Evolutionary conservation across 345 rosid genomes (phyloP).

Genomic region (Moricandia arvensis): DNA sequence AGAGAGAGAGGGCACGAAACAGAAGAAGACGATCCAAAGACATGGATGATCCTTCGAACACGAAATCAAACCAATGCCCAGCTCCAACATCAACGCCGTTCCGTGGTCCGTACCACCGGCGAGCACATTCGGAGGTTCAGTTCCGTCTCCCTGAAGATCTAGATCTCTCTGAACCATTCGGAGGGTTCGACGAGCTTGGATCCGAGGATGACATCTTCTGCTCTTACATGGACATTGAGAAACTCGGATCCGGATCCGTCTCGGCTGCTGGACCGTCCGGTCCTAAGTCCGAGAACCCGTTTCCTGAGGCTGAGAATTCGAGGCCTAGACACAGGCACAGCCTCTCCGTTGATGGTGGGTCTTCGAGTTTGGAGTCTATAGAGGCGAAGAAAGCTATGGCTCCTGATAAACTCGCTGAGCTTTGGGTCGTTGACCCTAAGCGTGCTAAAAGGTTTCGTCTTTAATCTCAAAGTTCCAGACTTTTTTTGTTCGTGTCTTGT

Average conservation of each 20-base stretch:
- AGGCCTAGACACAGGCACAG: slow-evolving; percentile 78
- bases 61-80: slow-evolving; percentile 27
- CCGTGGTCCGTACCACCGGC: slow-evolving; percentile 60
- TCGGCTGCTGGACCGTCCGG: slow-evolving; percentile 42
- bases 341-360: slow-evolving; percentile 67
- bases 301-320: slow-evolving; percentile 27
- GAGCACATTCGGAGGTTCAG: slow-evolving; percentile 78
- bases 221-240: slow-evolving; percentile 83
- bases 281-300: slow-evolving; percentile 35
- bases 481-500: neutral
- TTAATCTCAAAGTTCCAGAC: neutral
- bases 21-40: slow-evolving; percentile 12
- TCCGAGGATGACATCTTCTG: slow-evolving; percentile 80
- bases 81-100: slow-evolving; percentile 28
- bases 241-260: slow-evolving; percentile 58
- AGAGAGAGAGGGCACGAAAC: slow-evolving; percentile 23
- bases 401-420: slow-evolving; percentile 84
- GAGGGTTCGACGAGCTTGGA: slow-evolving; percentile 57
- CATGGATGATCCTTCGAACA: slow-evolving; percentile 45
- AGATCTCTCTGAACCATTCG: slow-evolving; percentile 61
- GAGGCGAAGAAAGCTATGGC: slow-evolving; percentile 98
- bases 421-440: slow-evolving; percentile 82
- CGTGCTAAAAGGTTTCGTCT: slow-evolving; percentile 40
- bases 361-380: slow-evolving; percentile 56
- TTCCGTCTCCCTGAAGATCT: slow-evolving; percentile 78